Evolutionary conservation across 768 basidiomycete genomes (phyloP).

Genomic region (Multifurca ochricompacta): DNA sequence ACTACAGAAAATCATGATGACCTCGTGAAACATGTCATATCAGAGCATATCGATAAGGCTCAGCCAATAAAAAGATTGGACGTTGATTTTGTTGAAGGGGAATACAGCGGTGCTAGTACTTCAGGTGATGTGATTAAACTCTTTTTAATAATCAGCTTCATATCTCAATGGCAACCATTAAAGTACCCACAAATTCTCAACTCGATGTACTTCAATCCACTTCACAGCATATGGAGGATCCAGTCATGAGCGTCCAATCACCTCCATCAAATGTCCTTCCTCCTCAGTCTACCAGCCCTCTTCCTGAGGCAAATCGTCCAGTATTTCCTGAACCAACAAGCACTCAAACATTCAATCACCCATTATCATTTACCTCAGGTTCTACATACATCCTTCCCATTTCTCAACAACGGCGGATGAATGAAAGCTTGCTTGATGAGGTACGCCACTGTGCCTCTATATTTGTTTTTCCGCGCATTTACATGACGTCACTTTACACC

Average conservation of each 20-base stretch:
- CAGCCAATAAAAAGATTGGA: conserved; percentile 12
- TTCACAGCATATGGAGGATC: not conserved
- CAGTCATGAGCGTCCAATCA: not conserved
- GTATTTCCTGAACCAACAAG: not conserved
- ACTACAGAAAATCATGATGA: conserved; percentile 1
- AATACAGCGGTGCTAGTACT: no score
- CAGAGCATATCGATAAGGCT: conserved; percentile 10
- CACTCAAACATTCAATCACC: not conserved
- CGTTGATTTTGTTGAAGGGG: conserved; percentile 9
- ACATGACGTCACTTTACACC: not conserved
- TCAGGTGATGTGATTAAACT: not conserved
- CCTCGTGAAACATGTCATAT: conserved; percentile 14
- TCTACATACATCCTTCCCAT: not conserved
- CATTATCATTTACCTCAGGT: not conserved
- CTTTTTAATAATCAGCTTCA: not conserved
- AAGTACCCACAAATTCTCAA: not conserved
- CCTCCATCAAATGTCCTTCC: not conserved
- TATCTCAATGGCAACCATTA: no score
- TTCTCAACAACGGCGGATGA: not conserved
- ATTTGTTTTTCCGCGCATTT: not conserved
- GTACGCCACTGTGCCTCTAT: not conserved
- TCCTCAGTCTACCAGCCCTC: not conserved
- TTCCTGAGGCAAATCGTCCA: not conserved
- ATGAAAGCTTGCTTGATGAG: not conserved
- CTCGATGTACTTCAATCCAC: not conserved